A percentile compares a stretch with the other conserved stretches of the same genome.
Conservation (phyloP, 179 eudicot genomes). For the Beta corolliflora region DNA sequence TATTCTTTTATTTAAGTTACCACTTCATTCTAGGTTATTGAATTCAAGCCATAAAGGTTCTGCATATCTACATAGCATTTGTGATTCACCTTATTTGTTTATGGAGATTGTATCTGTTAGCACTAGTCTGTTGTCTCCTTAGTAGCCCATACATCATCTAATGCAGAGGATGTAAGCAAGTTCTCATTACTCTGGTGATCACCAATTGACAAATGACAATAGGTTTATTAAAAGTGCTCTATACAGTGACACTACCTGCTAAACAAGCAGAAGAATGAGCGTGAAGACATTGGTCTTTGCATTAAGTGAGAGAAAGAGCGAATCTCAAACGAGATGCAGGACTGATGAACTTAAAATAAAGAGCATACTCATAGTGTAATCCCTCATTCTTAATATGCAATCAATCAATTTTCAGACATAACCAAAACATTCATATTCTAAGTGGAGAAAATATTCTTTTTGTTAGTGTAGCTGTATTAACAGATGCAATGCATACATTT, state of each 20-base stretch:
- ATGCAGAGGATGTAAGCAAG: not conserved
- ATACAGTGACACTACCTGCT: not conserved
- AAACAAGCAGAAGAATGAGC: not conserved
- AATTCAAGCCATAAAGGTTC: not conserved
- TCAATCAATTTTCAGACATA: not conserved
- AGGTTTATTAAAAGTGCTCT: not conserved
- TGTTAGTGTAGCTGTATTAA: not conserved
- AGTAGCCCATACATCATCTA: not conserved
- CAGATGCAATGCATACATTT: not conserved
- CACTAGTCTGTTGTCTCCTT: not conserved
- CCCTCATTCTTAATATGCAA: not conserved
- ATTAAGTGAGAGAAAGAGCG: not conserved
- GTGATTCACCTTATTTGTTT: no score
- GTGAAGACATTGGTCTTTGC: not conserved
- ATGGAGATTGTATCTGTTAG: no score
- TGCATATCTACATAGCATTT: not conserved
- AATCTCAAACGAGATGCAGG: not conserved
- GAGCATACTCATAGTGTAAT: not conserved
- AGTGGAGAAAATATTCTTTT: not conserved
- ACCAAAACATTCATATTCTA: not conserved
- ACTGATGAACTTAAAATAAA: not conserved
- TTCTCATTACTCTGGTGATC: not conserved
- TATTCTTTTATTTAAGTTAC: no score
- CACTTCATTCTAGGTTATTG: not conserved
- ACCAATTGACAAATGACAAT: no score